Conservation (phyloP, 805 yeast species). For the Spathaspora passalidarum region DNA sequence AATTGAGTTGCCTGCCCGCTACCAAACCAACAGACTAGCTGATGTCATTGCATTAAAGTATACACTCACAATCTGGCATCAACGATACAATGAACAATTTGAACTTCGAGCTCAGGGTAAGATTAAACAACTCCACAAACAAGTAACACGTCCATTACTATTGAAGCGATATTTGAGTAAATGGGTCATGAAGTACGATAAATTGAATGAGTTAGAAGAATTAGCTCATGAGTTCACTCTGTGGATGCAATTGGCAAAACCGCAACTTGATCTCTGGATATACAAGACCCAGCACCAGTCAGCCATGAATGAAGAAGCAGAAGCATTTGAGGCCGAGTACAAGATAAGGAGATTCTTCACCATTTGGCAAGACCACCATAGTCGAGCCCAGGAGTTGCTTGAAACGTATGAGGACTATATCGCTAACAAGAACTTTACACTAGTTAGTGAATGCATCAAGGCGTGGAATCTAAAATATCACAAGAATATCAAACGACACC, state of each 20-base stretch:
- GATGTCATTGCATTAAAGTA: conserved; percentile 1
- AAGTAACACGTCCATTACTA: conserved; percentile 12
- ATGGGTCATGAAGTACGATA: conserved; percentile 19
- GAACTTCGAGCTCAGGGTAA: conserved; percentile 17
- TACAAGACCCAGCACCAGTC: not conserved
- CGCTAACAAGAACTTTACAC: conserved; percentile 25
- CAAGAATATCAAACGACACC: conserved; percentile 28
- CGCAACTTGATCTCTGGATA: conserved; percentile 5
- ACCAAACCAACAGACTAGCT: conserved; percentile 1
- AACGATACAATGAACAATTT: conserved; percentile 16
- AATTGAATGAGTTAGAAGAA: conserved; percentile 8
- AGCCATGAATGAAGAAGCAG: conserved; percentile 12
- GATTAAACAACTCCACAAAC: conserved; percentile 15
- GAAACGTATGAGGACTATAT: conserved; percentile 29
- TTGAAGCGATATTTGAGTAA: conserved; percentile 10
- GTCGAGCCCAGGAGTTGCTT: conserved; percentile 20
- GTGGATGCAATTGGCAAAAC: conserved; percentile 1
- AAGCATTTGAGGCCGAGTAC: conserved; percentile 15
- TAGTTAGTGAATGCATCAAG: conserved; percentile 23
- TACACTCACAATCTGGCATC: conserved; percentile 21
- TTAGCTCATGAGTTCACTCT: conserved; percentile 7
- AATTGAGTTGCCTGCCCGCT: not conserved
- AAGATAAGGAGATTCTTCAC: conserved; percentile 25
- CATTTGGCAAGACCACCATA: conserved; percentile 33
- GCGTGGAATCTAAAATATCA: conserved; percentile 37